Percentiles rank a stretch among this genome's conserved stretches.
These are phyloP conservation scores for Arxiozyma slooffiae DNA, from an alignment of 1,139 yeast species.

Conservation along the genomic window DNA sequence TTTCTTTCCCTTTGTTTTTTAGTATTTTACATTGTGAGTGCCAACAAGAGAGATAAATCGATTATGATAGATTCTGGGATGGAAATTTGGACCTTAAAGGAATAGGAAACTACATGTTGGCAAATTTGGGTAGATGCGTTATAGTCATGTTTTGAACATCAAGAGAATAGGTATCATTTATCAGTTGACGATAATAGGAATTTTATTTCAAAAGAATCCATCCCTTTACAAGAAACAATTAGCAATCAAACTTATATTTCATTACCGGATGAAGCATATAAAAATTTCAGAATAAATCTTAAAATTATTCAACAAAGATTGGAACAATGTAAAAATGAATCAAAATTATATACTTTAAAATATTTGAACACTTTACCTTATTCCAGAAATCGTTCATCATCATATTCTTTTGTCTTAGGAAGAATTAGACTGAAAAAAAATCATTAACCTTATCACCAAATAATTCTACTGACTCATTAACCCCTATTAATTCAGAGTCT, in stretches of 20 bases:
- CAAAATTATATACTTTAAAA: conserved; percentile 12
- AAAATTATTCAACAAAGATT: conserved; percentile 18
- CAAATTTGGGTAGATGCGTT: conserved; percentile 76
- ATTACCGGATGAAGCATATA: conserved; percentile 16
- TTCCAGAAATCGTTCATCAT: conserved; percentile 7
- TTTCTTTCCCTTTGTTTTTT: neutral
- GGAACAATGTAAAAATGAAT: conserved; percentile 21
- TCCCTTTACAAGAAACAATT: neutral
- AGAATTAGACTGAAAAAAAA: conserved; percentile 5
- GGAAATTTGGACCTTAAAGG: conserved; percentile 86
- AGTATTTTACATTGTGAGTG: conserved; percentile 56
- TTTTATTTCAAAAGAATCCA: neutral
- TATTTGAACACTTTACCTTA: neutral
- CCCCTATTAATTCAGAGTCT: conserved; percentile 2
- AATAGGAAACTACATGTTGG: conserved; percentile 57
- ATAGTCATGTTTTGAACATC: conserved; percentile 24
- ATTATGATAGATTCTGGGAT: conserved; percentile 88
- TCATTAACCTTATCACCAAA: conserved; percentile 8
- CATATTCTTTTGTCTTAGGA: conserved; percentile 9
- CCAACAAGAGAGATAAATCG: conserved; percentile 56
- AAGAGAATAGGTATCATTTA: conserved; percentile 4
- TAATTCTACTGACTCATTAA: conserved; percentile 15
- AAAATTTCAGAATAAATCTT: conserved; percentile 14
- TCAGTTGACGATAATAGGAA: conserved; percentile 5
- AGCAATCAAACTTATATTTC: conserved; percentile 9